Percentiles rank a stretch among this genome's conserved stretches.
Evolutionary conservation across 768 basidiomycete species (phyloP).

Genomic region (Tricholoma hemisulphureum): DNA sequence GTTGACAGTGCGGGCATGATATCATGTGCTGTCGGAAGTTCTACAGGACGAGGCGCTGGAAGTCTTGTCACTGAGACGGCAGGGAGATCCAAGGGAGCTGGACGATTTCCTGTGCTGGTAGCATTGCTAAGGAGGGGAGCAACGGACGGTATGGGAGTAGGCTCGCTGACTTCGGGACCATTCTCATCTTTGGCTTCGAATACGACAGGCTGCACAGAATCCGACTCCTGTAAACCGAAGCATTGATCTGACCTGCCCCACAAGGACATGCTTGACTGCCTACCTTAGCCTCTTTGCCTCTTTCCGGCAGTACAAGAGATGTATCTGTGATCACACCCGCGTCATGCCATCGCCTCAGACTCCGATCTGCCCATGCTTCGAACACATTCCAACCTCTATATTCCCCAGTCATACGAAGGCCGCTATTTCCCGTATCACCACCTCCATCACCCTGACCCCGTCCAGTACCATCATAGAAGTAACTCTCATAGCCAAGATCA

Average conservation of each 20-base stretch:
- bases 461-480: slow-evolving; percentile 80
- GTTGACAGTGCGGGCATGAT: slow-evolving; percentile 36
- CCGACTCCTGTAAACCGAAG: slow-evolving; percentile 32
- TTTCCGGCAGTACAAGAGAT: slow-evolving; percentile 34
- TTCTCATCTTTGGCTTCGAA: slow-evolving; percentile 38
- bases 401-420: slow-evolving; percentile 75
- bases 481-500: slow-evolving; percentile 80
- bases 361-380: slow-evolving; percentile 91
- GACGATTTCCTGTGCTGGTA: slow-evolving; percentile 14
- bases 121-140: slow-evolving; percentile 14
- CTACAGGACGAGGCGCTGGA: slow-evolving; percentile 68
- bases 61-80: slow-evolving; percentile 66
- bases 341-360: slow-evolving; percentile 83
- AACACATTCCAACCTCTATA: slow-evolving; percentile 91
- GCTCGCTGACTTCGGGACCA: slow-evolving; percentile 48
- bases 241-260: not conserved
- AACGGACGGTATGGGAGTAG: slow-evolving; percentile 32
- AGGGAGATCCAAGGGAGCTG: slow-evolving; percentile 36
- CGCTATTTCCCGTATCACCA: slow-evolving; percentile 70
- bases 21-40: slow-evolving; percentile 63
- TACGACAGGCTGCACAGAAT: slow-evolving; percentile 40
- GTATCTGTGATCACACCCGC: slow-evolving; percentile 65
- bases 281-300: slow-evolving; percentile 51
- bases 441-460: slow-evolving; percentile 78
- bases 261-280: not conserved